phyloP scores from a whole-genome alignment of 225 moss, liverwort and hornwort species.

The Polytrichum commune region DNA sequence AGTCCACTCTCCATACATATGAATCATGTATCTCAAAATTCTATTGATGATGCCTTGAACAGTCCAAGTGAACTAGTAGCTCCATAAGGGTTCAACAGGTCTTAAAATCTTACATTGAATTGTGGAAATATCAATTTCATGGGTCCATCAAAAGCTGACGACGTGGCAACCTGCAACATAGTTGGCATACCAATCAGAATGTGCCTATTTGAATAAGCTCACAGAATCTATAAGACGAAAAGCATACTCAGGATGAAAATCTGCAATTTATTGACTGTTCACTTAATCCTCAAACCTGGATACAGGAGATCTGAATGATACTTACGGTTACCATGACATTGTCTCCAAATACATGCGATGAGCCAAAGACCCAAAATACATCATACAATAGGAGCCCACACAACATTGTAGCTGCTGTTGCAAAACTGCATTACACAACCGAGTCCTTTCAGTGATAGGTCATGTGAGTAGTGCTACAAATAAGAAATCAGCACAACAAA shows the following conservation, averaged over 20 bases:
- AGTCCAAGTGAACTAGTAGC: too few species aligned
- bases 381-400: slow-evolving; percentile 91
- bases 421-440: slow-evolving; percentile 54
- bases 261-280: too few species aligned
- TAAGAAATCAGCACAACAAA: too few species aligned
- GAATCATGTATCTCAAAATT: too few species aligned
- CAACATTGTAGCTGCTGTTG: slow-evolving; percentile 91
- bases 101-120: slow-evolving; percentile 42
- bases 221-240: not conserved
- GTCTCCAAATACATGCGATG: slow-evolving; percentile 94
- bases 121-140: slow-evolving; percentile 97
- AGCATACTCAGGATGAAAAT: too few species aligned
- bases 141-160: slow-evolving; percentile 92
- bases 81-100: too few species aligned
- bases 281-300: too few species aligned
- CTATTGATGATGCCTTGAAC: too few species aligned
- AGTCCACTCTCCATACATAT: too few species aligned
- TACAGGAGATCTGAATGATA: slow-evolving; percentile 1
- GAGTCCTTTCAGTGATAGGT: not conserved
- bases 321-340: slow-evolving; percentile 98
- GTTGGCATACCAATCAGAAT: not conserved
- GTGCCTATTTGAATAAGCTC: too few species aligned
- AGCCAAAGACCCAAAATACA: slow-evolving; percentile 99
- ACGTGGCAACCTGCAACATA: slow-evolving; percentile 82
- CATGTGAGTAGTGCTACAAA: too few species aligned